Conservation (phyloP, 306 rosid genomes). For the Castanea mollissima region DNA sequence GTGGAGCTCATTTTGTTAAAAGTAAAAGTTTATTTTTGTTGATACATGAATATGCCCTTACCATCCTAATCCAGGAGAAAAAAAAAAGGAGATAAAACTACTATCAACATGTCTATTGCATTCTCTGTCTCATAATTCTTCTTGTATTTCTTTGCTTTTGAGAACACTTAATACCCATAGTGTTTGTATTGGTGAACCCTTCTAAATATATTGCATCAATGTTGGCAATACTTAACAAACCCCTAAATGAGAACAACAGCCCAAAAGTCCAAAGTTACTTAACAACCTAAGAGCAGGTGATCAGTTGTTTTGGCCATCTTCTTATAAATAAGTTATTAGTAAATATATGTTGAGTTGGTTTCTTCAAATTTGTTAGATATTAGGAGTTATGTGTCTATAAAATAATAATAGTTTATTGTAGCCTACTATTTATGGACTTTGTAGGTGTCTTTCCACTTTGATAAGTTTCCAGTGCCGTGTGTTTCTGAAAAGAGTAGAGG, state of each 20-base stretch:
- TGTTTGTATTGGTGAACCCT: neutral
- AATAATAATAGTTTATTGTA: neutral
- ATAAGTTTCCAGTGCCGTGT: neutral
- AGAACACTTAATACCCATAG: neutral
- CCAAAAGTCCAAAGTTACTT: neutral
- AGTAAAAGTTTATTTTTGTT: neutral
- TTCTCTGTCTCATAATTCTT: neutral
- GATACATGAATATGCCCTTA: neutral
- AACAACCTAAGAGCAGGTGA: neutral
- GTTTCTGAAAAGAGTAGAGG: neutral
- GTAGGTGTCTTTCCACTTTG: neutral
- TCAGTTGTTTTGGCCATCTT: neutral
- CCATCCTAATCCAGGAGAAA: neutral
- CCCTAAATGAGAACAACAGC: neutral
- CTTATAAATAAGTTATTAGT: neutral
- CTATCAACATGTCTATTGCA: neutral
- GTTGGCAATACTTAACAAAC: neutral
- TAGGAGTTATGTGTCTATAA: neutral
- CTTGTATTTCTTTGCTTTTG: neutral
- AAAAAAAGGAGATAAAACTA: neutral
- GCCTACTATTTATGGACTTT: neutral
- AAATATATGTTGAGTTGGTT: neutral
- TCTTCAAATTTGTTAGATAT: neutral
- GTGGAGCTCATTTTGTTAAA: neutral
- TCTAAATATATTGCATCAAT: neutral